These are phyloP conservation scores for Neurospora sp. DNA, from an alignment of 495 filamentous ascomycete species.

Conservation along the genomic window DNA sequence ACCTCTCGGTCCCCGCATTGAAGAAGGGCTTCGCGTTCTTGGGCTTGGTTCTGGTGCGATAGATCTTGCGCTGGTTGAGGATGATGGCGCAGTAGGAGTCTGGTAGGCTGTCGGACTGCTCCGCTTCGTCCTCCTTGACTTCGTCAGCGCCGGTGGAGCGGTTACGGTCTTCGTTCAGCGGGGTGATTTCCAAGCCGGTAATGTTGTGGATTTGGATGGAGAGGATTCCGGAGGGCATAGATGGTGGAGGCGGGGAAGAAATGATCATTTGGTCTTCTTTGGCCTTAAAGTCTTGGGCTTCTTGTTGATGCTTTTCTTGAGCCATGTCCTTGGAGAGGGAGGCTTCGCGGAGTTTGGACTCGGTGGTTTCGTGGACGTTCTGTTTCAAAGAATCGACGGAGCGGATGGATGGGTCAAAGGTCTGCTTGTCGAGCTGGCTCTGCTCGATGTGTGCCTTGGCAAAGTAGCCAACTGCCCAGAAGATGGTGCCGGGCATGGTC, in stretches of 20 bases:
- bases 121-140: constrained; percentile 45
- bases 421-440: constrained; percentile 45
- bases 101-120: constrained; percentile 51
- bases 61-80: constrained; percentile 60
- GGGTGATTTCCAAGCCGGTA: constrained; percentile 52
- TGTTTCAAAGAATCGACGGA: constrained; percentile 43
- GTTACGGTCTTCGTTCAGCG: constrained; percentile 32
- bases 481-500: constrained; percentile 56
- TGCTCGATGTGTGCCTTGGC: constrained; percentile 49
- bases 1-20: constrained; percentile 65
- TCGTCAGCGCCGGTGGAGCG: constrained; percentile 25
- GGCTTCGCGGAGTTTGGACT: constrained; percentile 54
- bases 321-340: constrained; percentile 33
- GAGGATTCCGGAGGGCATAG: constrained; percentile 52
- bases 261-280: constrained; percentile 45
- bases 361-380: constrained; percentile 39
- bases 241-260: constrained; percentile 44
- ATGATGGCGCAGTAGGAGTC: constrained; percentile 61
- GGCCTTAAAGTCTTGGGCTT: constrained; percentile 49
- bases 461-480: constrained; percentile 64
- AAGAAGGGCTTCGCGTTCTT: constrained; percentile 71
- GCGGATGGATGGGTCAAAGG: constrained; percentile 38
- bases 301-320: constrained; percentile 50
- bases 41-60: constrained; percentile 61
- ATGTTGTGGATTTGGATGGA: constrained; percentile 66